phyloP scores from a whole-genome alignment of 257 asterid species.

The Apocynum venetum region DNA sequence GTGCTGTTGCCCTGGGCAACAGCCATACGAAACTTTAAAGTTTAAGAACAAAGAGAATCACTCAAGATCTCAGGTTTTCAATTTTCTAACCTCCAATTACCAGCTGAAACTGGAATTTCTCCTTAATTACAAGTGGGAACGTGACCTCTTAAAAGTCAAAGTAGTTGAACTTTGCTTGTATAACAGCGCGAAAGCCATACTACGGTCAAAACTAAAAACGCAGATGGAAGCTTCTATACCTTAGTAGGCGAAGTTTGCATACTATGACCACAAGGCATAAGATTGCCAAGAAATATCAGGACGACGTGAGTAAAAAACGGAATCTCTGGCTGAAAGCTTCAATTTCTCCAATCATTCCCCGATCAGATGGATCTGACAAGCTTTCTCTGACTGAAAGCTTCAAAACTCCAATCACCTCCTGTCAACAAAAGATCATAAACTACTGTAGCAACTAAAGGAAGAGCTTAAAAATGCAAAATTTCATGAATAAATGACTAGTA shows the following conservation, averaged over 20 bases:
- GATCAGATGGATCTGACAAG: conserved; percentile 44
- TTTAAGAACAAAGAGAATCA: conserved; percentile 23
- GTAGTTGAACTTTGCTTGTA: conserved; percentile 17
- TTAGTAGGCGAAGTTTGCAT: conserved; percentile 32
- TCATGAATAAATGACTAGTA: background rate
- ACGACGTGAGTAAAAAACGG: background rate
- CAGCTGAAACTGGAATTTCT: background rate
- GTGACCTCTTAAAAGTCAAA: conserved; percentile 31
- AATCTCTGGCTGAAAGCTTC: conserved; percentile 23
- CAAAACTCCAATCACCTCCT: background rate
- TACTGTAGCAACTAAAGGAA: background rate
- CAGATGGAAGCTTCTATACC: conserved; percentile 24
- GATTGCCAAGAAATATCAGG: conserved; percentile 13
- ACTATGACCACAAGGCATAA: conserved; percentile 16
- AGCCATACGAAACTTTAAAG: conserved; percentile 54
- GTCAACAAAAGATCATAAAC: background rate
- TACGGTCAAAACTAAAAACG: conserved; percentile 31
- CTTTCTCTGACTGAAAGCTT: background rate
- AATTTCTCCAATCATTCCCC: conserved; percentile 28
- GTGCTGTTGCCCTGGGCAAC: conserved; percentile 58
- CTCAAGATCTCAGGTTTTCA: conserved; percentile 22
- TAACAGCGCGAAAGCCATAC: conserved; percentile 3
- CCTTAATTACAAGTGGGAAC: conserved; percentile 16
- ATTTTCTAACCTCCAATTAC: conserved; percentile 12
- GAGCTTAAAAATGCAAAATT: background rate